Evolutionary conservation across 345 rosid genomes (phyloP).

Genomic region (Capsella bursapastoris): DNA sequence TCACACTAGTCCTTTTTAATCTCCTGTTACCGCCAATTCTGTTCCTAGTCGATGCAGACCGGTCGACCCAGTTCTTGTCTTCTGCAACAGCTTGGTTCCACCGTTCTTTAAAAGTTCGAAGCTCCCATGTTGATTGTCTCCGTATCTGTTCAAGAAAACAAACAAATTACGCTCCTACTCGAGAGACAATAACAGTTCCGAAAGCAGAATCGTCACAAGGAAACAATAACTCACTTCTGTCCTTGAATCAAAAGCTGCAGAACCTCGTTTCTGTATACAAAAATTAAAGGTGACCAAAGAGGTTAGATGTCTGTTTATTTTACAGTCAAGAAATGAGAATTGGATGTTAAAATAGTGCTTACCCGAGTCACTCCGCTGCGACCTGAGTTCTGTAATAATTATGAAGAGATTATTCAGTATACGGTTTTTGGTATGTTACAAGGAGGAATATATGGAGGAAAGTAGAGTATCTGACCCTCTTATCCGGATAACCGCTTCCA

Average conservation of each 20-base stretch:
- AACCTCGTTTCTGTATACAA: conserved; percentile 34
- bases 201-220: background rate
- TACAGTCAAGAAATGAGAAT: conserved; percentile 6
- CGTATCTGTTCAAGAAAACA: conserved; percentile 60
- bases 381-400: conserved; percentile 36
- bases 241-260: conserved; percentile 41
- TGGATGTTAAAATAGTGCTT: conserved; percentile 6
- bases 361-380: conserved; percentile 24
- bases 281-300: background rate
- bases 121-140: conserved; percentile 93
- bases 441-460: background rate
- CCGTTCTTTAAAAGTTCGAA: conserved; percentile 63
- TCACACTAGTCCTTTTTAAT: conserved; percentile 30
- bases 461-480: conserved; percentile 51
- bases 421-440: conserved; percentile 3
- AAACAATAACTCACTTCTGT: conserved; percentile 35
- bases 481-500: conserved; percentile 54
- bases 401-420: background rate
- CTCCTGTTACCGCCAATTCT: conserved; percentile 32
- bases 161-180: background rate
- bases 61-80: conserved; percentile 75
- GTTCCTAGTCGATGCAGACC: conserved; percentile 45
- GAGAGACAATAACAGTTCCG: background rate
- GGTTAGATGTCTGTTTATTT: background rate
- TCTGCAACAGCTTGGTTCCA: conserved; percentile 75